phyloP scores from a whole-genome alignment of 2,329 filamentous ascomycete genomes.

The Penicillium sp. region DNA sequence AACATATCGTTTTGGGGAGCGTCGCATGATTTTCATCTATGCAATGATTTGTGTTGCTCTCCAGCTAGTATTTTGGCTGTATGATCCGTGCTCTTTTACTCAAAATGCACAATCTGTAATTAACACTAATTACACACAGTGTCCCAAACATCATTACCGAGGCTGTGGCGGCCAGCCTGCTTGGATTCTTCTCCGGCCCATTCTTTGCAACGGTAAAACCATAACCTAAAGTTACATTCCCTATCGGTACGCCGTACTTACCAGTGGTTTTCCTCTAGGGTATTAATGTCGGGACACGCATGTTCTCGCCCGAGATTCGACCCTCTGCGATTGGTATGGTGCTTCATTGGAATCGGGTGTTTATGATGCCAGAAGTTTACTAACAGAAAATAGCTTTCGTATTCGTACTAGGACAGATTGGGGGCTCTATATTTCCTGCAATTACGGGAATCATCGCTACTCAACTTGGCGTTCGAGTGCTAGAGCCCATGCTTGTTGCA shows the following conservation, averaged over 20 bases:
- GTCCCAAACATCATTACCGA: slow-evolving; percentile 47
- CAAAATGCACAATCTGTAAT: background rate
- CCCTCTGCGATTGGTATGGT: slow-evolving; percentile 47
- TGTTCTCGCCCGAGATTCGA: slow-evolving; percentile 48
- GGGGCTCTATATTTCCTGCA: slow-evolving; percentile 54
- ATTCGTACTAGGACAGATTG: slow-evolving; percentile 56
- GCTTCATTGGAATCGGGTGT: no score
- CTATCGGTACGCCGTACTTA: background rate
- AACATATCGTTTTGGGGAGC: slow-evolving; percentile 56
- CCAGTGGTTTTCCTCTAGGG: background rate
- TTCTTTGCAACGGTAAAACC: slow-evolving; percentile 52
- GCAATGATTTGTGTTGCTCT: slow-evolving; percentile 49
- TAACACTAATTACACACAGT: background rate
- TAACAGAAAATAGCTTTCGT: slow-evolving; percentile 45
- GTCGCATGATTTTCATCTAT: slow-evolving; percentile 56
- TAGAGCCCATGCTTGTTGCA: slow-evolving; percentile 52
- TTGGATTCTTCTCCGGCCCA: slow-evolving; percentile 58
- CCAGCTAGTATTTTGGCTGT: slow-evolving; percentile 59
- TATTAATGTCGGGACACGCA: slow-evolving; percentile 51
- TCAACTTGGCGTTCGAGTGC: slow-evolving; percentile 42
- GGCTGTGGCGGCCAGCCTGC: slow-evolving; percentile 51
- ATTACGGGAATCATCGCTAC: slow-evolving; percentile 52
- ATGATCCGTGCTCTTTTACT: background rate
- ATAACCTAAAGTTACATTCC: slow-evolving; percentile 9
- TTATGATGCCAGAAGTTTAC: no score